These are phyloP conservation scores for Sphaerulina vaccinii DNA, from an alignment of 2,329 filamentous ascomycete species.

Conservation along the genomic window DNA sequence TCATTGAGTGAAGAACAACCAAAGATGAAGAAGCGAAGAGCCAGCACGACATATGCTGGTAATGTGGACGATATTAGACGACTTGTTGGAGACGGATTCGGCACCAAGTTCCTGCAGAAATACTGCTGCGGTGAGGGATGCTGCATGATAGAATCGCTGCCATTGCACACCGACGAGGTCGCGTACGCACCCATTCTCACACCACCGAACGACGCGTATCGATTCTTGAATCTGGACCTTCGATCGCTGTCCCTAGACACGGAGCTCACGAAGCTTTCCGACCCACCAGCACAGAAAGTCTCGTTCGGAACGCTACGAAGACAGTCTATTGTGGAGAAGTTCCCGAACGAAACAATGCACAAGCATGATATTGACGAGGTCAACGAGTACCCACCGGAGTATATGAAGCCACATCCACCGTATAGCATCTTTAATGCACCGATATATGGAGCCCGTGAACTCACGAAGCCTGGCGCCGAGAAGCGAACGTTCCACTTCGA, in stretches of 20 bases:
- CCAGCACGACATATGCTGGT: conserved; percentile 47
- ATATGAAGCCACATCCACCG: conserved; percentile 91
- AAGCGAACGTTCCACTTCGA: conserved; percentile 98
- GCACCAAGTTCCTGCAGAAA: conserved; percentile 61
- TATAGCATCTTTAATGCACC: conserved; percentile 90
- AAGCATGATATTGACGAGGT: conserved; percentile 43
- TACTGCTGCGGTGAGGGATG: conserved; percentile 66
- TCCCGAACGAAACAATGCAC: conserved; percentile 47
- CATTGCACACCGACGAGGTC: conserved; percentile 46
- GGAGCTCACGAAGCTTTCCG: conserved; percentile 66
- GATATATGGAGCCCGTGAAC: conserved; percentile 77
- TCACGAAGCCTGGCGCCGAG: conserved; percentile 85
- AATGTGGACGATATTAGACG: conserved; percentile 56
- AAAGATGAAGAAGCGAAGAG: conserved; percentile 33
- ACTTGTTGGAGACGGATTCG: conserved; percentile 56
- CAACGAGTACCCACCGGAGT: conserved; percentile 71
- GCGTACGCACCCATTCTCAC: conserved; percentile 50
- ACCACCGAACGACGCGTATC: conserved; percentile 83
- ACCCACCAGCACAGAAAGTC: conserved; percentile 72
- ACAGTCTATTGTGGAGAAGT: conserved; percentile 55
- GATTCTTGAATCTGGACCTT: conserved; percentile 73
- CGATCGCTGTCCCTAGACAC: conserved; percentile 69
- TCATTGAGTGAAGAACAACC: conserved; percentile 16
- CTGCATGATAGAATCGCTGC: conserved; percentile 59
- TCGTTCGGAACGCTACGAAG: conserved; percentile 43